Evolutionary conservation across 495 filamentous ascomycete species (phyloP), one percentile per base, ranked within the genome.

Genomic region (Penicillium roqueforti): DNA sequence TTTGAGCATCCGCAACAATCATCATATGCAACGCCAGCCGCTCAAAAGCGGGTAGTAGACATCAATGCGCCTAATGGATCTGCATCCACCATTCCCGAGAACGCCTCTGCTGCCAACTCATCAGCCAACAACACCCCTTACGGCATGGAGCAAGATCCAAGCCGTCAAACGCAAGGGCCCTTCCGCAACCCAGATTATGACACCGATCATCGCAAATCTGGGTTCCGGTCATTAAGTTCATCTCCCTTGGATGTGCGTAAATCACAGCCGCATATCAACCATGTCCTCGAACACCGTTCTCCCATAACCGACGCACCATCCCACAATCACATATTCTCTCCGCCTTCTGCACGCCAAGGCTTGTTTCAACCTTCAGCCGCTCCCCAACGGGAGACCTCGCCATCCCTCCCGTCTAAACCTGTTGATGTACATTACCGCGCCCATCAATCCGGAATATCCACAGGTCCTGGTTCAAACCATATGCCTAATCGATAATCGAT

Each of bases 11-110:
- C 64, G 1, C 61, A 69, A 11, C 50, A 55, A n/a, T 64, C 69
- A 32, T 72, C 77, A 34, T 77, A 72, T 51, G 70, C 74, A 3
- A 81, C 79, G 0, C 80, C 80, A n/a, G 75, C 77, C 10, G 70
- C 71, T 16, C 80, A 80, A 61, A 76, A 77, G 54, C 74, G 78
- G 29, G 58, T 77, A 8, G 71, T 79, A 13, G 81, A 83, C 53
- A 58, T 80, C 11, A 68, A 76, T 48, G 78, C 75, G 9, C 73
- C 78, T 9, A 80, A 80, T 58, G 79, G 80, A 25, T 83, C 80
- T 6, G 78, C 75, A 37, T 83, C 80, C 6, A 82, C 81, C 8
- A 77, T 81, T 37, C 74, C 78, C 5, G 80, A 84, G 55, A 77
- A 73, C 42, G 66, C 66, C 14, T 79, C 76, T 11, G 72, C 72